A percentile compares a stretch with the other conserved stretches of the same genome.
These are phyloP conservation scores for Mollisiaceae sp. DNA, from an alignment of 2,329 filamentous ascomycete genomes.

Conservation along the genomic window DNA sequence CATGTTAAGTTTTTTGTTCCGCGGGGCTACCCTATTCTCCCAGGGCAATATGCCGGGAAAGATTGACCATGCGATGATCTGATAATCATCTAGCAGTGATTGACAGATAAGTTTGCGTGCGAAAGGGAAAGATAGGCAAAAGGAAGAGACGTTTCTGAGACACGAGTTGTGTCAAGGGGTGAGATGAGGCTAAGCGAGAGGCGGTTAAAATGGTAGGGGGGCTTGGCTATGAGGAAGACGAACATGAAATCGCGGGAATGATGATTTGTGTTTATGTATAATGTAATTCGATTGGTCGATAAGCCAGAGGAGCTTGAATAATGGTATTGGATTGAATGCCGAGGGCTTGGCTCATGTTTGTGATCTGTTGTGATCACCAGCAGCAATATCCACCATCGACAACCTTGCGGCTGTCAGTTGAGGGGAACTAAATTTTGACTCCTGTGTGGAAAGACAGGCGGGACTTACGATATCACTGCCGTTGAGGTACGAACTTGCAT, in stretches of 20 bases:
- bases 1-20: background rate
- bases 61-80: conserved; percentile 12
- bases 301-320: background rate
- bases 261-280: background rate
- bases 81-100: background rate
- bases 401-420: conserved; percentile 23
- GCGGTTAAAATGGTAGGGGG: background rate
- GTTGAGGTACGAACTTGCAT: conserved; percentile 36
- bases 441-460: background rate
- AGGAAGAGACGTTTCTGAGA: conserved; percentile 22
- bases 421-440: background rate
- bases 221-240: background rate
- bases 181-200: conserved; percentile 14
- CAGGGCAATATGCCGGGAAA: background rate
- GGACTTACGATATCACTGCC: conserved; percentile 36
- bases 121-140: conserved; percentile 4
- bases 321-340: background rate
- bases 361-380: conserved; percentile 20
- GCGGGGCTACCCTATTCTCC: background rate
- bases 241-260: background rate
- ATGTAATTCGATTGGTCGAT: background rate
- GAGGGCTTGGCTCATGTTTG: background rate
- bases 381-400: conserved; percentile 36
- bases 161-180: conserved; percentile 10
- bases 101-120: conserved; percentile 16